Evolutionary conservation across 2,329 filamentous ascomycete species (phyloP), one percentile per base, ranked within the genome.

Genomic region (Niveomyces coronatus): DNA sequence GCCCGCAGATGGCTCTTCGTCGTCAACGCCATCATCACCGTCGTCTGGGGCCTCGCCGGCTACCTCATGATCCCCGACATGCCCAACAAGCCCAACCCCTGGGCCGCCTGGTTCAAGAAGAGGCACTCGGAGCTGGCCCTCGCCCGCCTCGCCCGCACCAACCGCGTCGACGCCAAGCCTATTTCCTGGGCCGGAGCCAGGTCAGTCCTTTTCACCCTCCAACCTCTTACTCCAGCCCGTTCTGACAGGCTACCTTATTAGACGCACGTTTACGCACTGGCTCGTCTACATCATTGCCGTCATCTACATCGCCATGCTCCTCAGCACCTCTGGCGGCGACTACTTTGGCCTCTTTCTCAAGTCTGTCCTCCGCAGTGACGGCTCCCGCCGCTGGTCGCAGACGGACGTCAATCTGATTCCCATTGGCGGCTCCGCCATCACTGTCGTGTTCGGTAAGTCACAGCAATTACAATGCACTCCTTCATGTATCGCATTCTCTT

Each of bases 361-460:
- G 49, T 56, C 20, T 50, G 31, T 53, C n/a, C 39, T 23, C 35
- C 40, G 43, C 14, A 35, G 35, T 9, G 40, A 50, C 9, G 50
- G 49, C 3, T 63, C 28, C 8, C 41, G 28, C 3, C 47, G 39
- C 31, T 63, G 47, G 48, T 52, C 37, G 35, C 53, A 41, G 36
- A 53, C 39, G 15, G 61, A 74, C 30, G 70, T 76, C 39, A 73
- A 72, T 37, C 64, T 63, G 14, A 68, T 70, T 33, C 67, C 67
- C 0, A 68, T 66, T 0, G 60, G 60, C 1, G 63, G 54, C 5
- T 57, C 52, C n/a, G 56, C 49, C 5, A 41, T 56, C 2, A 52
- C 56, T 23, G 46, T 76, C 0, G 56, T 74, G 5, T 65, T 65
- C 13, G 45, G 50, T 51, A 31, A 8, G 45, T 41, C 7, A 2